Conservation (phyloP, 169 alveolate genomes). For the Cryptosporidium sp. region DNA sequence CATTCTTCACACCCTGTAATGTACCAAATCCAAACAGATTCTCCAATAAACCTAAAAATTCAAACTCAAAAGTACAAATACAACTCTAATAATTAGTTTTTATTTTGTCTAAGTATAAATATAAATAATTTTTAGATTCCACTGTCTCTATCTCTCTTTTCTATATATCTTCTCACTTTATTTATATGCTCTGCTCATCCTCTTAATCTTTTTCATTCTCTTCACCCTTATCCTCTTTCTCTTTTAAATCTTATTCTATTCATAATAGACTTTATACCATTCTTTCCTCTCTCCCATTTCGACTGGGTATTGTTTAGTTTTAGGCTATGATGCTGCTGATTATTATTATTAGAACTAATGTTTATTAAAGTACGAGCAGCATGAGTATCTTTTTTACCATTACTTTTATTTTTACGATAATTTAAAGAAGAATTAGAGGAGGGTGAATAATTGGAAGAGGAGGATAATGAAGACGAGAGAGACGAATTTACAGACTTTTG, state of each 20-base stretch:
- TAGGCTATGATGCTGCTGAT: no score
- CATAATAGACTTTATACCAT: not conserved
- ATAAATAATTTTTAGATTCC: not conserved
- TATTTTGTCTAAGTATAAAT: not conserved
- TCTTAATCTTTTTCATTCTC: no score
- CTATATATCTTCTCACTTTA: not conserved
- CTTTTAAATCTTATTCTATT: not conserved
- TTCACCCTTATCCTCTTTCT: no score
- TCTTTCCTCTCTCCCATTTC: not conserved
- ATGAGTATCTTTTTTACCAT: no score
- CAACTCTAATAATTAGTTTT: constrained; percentile 19
- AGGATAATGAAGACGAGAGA: no score
- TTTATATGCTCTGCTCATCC: no score
- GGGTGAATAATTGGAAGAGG: no score
- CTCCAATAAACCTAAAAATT: constrained; percentile 44
- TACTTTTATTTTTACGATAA: no score
- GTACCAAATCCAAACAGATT: constrained; percentile 63
- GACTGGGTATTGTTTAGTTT: not conserved
- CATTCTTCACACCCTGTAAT: constrained; percentile 28
- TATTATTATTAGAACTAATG: not conserved
- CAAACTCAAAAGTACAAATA: constrained; percentile 37
- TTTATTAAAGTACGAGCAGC: no score
- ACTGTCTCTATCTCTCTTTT: not conserved
- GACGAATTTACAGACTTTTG: no score
- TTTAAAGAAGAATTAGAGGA: no score